Base-by-base conservation (phyloP, 2,329 filamentous ascomycete genomes). In the Fusarium nodosum region DNA sequence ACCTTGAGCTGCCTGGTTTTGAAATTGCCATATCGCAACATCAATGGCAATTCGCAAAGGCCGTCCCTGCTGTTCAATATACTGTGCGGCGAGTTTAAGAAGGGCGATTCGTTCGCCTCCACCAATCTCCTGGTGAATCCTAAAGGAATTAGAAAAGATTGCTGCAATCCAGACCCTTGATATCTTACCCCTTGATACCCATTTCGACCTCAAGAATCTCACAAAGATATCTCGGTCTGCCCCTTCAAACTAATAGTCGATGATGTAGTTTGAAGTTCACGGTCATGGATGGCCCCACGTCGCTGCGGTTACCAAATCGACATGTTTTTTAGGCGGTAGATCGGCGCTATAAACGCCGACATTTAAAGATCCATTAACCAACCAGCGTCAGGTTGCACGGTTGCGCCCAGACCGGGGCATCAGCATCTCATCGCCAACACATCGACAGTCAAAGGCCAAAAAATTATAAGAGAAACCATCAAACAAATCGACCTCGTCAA, bases 11-110 rank as follows among this genome's bases (percentile, higher is more conserved):
- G 93, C 91, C 76, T 97, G 94, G 15, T 91, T 91, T 76, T 99
- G 96, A 76, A 97, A 98, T 45, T 97, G 91, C 96, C 96, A 99
- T 76, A 99, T 98, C 4, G 94, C 93, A 72, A 97, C 92, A 77
- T 99, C 96, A 69, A 99, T 92, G 39, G 96, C 96, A 47, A 99
- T 85, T 41, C 94, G 91, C 41, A 98, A 83, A 0, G 94, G 94
- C 3, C 90, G 87, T 26, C 87, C 86, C 13, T 88, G 89, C 56
- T 85, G 80, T 74, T 93, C 88, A 68, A 97, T 87, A 72, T 93
- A 91, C 48, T 94, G 88, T 46, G 94, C 85, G 31, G 94, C 91
- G 52, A 98, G 86, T 76, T 93, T 97, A 34, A 92, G 89, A 12
- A 99, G 85, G 20, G 96, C 91, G 56, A 97, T 85, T 63, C 94